Conservation (phyloP, 306 rosid species). For the Fragaria iinumae region DNA sequence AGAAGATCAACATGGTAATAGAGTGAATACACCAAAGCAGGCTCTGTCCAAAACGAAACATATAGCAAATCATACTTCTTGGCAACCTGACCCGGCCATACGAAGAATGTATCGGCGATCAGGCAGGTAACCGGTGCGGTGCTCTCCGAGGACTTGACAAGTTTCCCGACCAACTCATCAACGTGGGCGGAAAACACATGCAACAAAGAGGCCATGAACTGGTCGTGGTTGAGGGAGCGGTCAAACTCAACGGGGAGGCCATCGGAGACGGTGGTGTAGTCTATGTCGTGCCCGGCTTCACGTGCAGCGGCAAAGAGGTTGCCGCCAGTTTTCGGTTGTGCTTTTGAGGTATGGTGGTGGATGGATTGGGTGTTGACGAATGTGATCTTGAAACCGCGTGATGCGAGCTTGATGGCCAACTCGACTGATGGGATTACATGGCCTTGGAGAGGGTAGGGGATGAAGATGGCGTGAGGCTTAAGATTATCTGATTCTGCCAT, state of each 20-base stretch:
- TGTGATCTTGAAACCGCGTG: constrained; percentile 52
- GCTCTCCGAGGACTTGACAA: constrained; percentile 15
- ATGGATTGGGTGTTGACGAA: constrained; percentile 53
- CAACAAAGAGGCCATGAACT: constrained; percentile 45
- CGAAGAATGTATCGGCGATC: constrained; percentile 56
- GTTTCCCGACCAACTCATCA: constrained; percentile 35
- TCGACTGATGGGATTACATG: constrained; percentile 58
- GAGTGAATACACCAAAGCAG: constrained; percentile 50
- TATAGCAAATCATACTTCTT: constrained; percentile 38
- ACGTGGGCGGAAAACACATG: constrained; percentile 41
- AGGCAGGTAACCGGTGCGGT: constrained; percentile 33
- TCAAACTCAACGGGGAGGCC: constrained; percentile 54
- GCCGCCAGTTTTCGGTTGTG: constrained; percentile 15
- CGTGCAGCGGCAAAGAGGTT: constrained; percentile 35
- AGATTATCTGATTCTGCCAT: constrained; percentile 3
- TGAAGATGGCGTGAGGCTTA: constrained; percentile 54
- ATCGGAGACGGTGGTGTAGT: constrained; percentile 50
- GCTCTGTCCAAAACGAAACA: constrained; percentile 60
- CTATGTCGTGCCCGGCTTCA: constrained; percentile 42
- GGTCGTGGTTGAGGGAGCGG: constrained; percentile 53
- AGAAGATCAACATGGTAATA: constrained; percentile 53
- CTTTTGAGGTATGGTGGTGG: constrained; percentile 45
- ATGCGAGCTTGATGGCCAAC: constrained; percentile 55
- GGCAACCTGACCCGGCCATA: constrained; percentile 49
- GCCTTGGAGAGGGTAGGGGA: constrained; percentile 64